Evolutionary conservation across 1,284 basidiomycete species (phyloP), one percentile per base, ranked within the genome.

Genomic region (Afroboletus lepidellus): DNA sequence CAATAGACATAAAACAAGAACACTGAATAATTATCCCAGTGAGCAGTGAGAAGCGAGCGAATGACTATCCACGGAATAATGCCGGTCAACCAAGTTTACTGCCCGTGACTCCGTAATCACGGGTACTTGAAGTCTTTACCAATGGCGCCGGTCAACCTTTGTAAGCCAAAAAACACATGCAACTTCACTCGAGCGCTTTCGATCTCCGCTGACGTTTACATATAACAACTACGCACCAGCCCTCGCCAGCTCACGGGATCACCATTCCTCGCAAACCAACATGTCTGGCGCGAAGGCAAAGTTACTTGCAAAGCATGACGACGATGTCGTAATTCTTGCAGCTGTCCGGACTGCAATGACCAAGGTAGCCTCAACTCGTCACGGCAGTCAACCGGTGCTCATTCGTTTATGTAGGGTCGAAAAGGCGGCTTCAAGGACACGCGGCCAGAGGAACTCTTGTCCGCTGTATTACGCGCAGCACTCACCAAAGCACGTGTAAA

Each of bases 361-460:
- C 34, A 94, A 93, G 80, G 91, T 90, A 20, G 48, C 20, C 15
- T 46, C 24, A 21, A 34, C 4, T 41, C 39, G 16, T 47, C 41
- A 38, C 34, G 34, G 27, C 25, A 24, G 8, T 43, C 30, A 46
- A 36, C 18, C 29, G n/a, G 8, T 27, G 24, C 42, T 67, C 48
- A 67, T 45, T 25, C 42, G 41, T 38, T 53, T 50, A 18, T 52
- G 7, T 58, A 90, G 85, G 85, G 84, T 27, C 90, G 82, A 72
- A 97, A 96, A 72, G 95, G 95, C 52, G 93, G 92, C 15, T 94
- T 98, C 78, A 94, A 97, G 71, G 93, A 96, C 71, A 92, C 91
- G 24, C 80, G 85, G 46, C 92, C 94, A 12, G 96, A 98, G 65
- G 90, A 96, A 63, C 77, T 97, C 61, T 84, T 98, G 57, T 86